phyloP scores from a whole-genome alignment of 345 rosid genomes.

The Syzygium grande region DNA sequence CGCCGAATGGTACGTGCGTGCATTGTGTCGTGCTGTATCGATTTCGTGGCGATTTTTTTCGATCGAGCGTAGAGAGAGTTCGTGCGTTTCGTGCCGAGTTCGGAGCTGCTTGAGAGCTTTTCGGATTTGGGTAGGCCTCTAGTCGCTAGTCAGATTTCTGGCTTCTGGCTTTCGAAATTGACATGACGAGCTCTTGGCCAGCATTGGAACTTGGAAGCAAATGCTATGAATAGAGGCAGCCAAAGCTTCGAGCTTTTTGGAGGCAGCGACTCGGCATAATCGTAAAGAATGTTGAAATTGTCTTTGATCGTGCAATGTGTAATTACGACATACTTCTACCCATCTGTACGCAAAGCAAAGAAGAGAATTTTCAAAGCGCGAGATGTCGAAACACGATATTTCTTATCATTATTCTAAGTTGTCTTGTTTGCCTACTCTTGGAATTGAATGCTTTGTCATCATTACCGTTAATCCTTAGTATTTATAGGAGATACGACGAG shows the following conservation, averaged over 20 bases:
- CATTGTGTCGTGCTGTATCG: not conserved
- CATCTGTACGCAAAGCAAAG: not conserved
- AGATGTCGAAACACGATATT: not conserved
- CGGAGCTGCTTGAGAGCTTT: not conserved
- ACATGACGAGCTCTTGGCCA: not conserved
- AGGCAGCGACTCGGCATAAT: not conserved
- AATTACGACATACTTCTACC: not conserved
- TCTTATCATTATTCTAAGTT: not conserved
- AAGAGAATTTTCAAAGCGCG: not conserved
- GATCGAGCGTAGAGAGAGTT: not conserved
- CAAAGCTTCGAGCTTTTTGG: not conserved
- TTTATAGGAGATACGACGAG: not conserved
- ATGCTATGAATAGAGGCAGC: not conserved
- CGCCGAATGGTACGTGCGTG: slow-evolving; percentile 58
- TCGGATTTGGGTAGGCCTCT: no score
- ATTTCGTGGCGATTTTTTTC: not conserved
- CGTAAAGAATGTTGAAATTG: not conserved
- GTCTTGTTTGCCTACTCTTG: not conserved
- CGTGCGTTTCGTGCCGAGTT: not conserved
- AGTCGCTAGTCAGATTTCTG: not conserved
- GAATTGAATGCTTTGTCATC: not conserved
- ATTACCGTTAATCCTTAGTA: not conserved
- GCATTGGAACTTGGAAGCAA: not conserved
- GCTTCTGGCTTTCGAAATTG: not conserved
- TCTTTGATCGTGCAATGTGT: not conserved